Base-by-base conservation (phyloP, 2,329 filamentous ascomycete species). In the Penicillium psychrosexuale region DNA sequence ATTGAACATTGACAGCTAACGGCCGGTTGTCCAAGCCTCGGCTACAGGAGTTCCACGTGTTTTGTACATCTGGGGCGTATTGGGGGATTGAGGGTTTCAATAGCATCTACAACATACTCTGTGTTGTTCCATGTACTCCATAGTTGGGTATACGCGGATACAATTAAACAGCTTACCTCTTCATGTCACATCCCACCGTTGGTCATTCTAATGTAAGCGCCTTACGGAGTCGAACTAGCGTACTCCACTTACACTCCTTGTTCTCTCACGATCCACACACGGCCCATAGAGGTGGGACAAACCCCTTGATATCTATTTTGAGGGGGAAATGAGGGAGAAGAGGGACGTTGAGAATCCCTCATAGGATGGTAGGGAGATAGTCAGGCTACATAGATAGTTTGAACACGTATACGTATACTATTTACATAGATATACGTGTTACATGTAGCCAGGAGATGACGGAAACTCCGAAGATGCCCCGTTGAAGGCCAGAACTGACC, bases 211-310 rank as follows among this genome's bases (percentile, higher is more conserved):
- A 61, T 59, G 46, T 60, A 60, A 64, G 60, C 53, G 58, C 55
- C 8, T 33, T 31, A 13, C 22, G 22, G 22, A 24, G 22, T 24
- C 22, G 17, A 37, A 45, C 46, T 64, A 63, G 62, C 48, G 59
- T 43, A 50, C 62, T 64, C 61, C 62, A 64, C 62, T 36, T 37
- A 31, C 15, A 39, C 55, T 58, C 60, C 54, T 58, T 45, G 56
- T 53, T 53, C 47, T 56, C 40, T 39, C 47, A 40, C 51, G 57
- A 53, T 66, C 64, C 65, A 68, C 64, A 58, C 60, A 60, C 59
- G 63, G 66, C 58, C 63, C 57, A 51, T 44, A 46, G 51, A 47
- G 51, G 58, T 61, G 59, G 60, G 63, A 66, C 54, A 53, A 30
- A 3, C 55, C 55, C 57, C 49, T 58, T 48, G 53, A 53, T 53